Conservation (phyloP, 2,329 filamentous ascomycete genomes). For the Fusarium caatingaense region DNA sequence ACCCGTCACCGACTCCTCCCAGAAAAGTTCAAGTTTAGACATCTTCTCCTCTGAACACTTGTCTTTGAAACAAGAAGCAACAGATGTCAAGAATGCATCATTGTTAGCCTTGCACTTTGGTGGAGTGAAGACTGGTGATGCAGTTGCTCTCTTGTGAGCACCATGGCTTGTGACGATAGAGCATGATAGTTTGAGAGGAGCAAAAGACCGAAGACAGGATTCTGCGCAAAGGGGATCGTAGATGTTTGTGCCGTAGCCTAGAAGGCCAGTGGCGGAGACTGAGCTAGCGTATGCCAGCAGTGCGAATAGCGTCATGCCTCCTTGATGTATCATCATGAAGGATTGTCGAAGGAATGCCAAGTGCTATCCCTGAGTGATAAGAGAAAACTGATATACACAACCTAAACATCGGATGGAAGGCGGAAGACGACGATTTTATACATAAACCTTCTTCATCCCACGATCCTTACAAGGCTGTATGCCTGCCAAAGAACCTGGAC, state of each 20-base stretch:
- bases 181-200: not conserved
- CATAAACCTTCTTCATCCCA: not conserved
- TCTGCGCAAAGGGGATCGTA: slow-evolving; percentile 16
- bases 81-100: not conserved
- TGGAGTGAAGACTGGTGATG: not conserved
- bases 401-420: not conserved
- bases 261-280: not conserved
- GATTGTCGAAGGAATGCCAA: not conserved
- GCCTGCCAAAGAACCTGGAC: not conserved
- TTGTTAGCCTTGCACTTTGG: slow-evolving; percentile 14
- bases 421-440: slow-evolving; percentile 7
- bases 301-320: not conserved
- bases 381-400: not conserved
- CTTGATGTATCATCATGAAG: not conserved
- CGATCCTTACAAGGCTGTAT: not conserved
- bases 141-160: not conserved
- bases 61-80: slow-evolving; percentile 2
- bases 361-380: not conserved
- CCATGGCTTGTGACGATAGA: not conserved
- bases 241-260: not conserved
- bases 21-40: slow-evolving; percentile 9
- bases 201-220: slow-evolving; percentile 14
- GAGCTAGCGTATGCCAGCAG: not conserved
- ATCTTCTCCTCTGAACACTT: not conserved
- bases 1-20: slow-evolving; percentile 13